These are phyloP conservation scores for Globomyces pollinis-pini DNA, from an alignment of 192 early-diverging fungal genomes.

Conservation along the genomic window DNA sequence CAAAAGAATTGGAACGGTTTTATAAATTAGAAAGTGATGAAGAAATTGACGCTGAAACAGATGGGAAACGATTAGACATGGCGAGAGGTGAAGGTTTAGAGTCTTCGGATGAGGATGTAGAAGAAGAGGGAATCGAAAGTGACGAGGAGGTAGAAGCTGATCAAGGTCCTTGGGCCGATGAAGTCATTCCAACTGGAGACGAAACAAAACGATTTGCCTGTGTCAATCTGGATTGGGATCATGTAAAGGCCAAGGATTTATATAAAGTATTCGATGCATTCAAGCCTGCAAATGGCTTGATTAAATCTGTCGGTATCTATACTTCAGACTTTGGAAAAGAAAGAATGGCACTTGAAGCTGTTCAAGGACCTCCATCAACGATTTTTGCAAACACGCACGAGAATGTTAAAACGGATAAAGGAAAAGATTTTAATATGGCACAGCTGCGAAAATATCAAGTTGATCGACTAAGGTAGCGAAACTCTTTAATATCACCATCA, in stretches of 20 bases:
- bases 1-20: constrained; percentile 62
- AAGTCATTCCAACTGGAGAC: constrained; percentile 25
- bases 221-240: constrained; percentile 94
- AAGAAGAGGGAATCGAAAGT: constrained; percentile 31
- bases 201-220: constrained; percentile 67
- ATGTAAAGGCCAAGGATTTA: constrained; percentile 76
- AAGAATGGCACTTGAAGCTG: constrained; percentile 55
- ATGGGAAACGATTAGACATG: constrained; percentile 48
- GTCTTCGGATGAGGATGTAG: constrained; percentile 51
- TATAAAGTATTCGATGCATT: constrained; percentile 79
- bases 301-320: constrained; percentile 75
- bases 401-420: constrained; percentile 49
- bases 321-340: constrained; percentile 85
- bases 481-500: too few relatives aligned
- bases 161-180: constrained; percentile 16
- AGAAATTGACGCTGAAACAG: constrained; percentile 17
- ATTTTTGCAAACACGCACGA: constrained; percentile 51
- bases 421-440: constrained; percentile 74
- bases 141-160: constrained; percentile 43
- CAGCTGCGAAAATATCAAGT: constrained; percentile 86
- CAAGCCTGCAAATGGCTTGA: constrained; percentile 56
- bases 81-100: constrained; percentile 76
- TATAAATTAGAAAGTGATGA: constrained; percentile 61
- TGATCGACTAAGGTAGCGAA: constrained; percentile 76
- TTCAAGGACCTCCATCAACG: constrained; percentile 68